A percentile compares a stretch with the other conserved stretches of the same genome.
phyloP scores from a whole-genome alignment of 495 filamentous ascomycete species.

The Parachaetomium inaequale region DNA sequence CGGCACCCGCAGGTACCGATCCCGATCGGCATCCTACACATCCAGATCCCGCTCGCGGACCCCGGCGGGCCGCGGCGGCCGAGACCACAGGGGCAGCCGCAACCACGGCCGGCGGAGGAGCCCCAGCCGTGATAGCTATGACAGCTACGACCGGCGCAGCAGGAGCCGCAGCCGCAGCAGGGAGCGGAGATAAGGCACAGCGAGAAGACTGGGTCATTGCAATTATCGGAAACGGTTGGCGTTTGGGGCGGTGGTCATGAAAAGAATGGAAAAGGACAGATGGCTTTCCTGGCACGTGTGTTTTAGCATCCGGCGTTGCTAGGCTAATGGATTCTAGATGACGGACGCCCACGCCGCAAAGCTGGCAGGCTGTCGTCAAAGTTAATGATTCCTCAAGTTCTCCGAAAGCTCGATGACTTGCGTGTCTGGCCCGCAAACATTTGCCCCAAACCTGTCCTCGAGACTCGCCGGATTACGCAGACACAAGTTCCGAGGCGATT shows the following conservation, averaged over 20 bases:
- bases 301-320: conserved; percentile 13
- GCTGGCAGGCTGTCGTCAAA: background rate
- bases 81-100: conserved; percentile 43
- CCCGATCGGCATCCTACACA: conserved; percentile 52
- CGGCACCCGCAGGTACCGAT: conserved; percentile 38
- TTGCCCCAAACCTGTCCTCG: background rate
- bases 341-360: background rate
- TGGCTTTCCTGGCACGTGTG: conserved; percentile 1
- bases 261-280: conserved; percentile 4
- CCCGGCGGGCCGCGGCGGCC: conserved; percentile 38
- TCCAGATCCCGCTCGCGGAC: conserved; percentile 51
- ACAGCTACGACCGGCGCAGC: conserved; percentile 34
- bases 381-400: background rate
- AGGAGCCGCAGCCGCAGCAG: conserved; percentile 30
- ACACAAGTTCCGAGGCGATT: background rate
- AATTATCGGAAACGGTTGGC: conserved; percentile 6
- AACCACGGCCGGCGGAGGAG: conserved; percentile 48
- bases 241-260: conserved; percentile 6
- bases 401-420: background rate
- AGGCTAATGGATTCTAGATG: conserved; percentile 14
- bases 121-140: conserved; percentile 60
- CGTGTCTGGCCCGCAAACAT: background rate
- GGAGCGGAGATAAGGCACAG: conserved; percentile 22
- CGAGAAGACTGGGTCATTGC: background rate
- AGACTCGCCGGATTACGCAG: background rate